phyloP scores from a whole-genome alignment of 345 rosid genomes.

The Dovyalis caffra region DNA sequence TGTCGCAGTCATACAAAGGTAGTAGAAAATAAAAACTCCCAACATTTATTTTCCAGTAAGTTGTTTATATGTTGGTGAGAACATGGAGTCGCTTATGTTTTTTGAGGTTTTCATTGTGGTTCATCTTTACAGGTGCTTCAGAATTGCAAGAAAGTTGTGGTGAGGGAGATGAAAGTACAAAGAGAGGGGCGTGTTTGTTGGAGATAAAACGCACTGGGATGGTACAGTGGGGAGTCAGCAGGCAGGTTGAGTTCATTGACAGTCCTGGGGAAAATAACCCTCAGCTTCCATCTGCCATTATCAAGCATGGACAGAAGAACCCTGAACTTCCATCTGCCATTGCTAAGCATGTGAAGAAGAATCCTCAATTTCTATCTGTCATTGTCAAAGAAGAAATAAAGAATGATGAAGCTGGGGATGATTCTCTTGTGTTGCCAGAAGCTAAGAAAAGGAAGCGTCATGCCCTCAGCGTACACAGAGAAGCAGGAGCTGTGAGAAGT shows the following conservation, averaged over 20 bases:
- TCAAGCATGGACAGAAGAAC: conserved; percentile 23
- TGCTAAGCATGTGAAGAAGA: conserved; percentile 22
- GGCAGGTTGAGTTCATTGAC: conserved; percentile 21
- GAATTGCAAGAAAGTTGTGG: neutral
- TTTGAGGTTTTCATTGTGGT: neutral
- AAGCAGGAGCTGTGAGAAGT: conserved; percentile 25
- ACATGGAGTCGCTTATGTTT: neutral
- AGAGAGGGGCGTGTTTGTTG: conserved; percentile 40
- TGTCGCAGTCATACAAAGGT: conserved; percentile 23
- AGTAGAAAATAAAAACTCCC: neutral
- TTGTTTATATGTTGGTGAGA: neutral
- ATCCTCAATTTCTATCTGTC: conserved; percentile 22
- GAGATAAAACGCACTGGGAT: conserved; percentile 40
- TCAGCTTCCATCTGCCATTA: conserved; percentile 22
- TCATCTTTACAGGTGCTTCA: conserved; percentile 12
- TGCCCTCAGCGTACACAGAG: conserved; percentile 21
- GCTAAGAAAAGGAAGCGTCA: conserved; percentile 40
- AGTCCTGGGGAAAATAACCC: conserved; percentile 20
- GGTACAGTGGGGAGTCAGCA: conserved; percentile 42
- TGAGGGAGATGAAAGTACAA: conserved; percentile 32
- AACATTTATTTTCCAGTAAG: neutral
- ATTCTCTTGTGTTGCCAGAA: conserved; percentile 27
- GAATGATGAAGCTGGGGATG: conserved; percentile 29
- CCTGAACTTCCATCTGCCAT: conserved; percentile 23
- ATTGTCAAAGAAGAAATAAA: conserved; percentile 26